These are phyloP conservation scores for Actinomucor elegans DNA, from an alignment of 371 early-diverging fungal genomes.

Conservation along the genomic window DNA sequence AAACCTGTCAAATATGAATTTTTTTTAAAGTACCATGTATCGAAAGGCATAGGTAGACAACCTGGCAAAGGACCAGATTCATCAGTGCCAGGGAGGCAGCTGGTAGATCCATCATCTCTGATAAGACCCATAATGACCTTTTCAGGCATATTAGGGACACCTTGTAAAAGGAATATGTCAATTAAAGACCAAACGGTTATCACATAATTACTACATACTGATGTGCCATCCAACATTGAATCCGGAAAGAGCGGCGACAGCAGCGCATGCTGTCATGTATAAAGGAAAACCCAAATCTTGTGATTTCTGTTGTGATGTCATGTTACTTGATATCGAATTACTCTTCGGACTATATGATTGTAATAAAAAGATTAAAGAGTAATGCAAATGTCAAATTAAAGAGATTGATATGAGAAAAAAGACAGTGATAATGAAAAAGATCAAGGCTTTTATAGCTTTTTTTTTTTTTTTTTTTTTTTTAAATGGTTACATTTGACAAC, in stretches of 20 bases:
- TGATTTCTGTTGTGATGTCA: constrained; percentile 25
- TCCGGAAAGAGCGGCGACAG: constrained; percentile 43
- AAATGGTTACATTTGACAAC: neutral
- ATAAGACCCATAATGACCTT: constrained; percentile 29
- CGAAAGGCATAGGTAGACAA: constrained; percentile 43
- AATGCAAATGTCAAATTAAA: constrained; percentile 1
- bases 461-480: constrained; percentile 1
- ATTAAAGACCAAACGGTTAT: neutral
- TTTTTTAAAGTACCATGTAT: constrained; percentile 28
- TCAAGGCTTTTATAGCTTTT: constrained; percentile 6
- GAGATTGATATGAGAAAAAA: constrained; percentile 6
- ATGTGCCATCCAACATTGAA: constrained; percentile 49
- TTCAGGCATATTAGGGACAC: constrained; percentile 53
- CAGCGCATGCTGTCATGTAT: constrained; percentile 40
- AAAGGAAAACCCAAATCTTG: constrained; percentile 38
- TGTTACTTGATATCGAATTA: neutral
- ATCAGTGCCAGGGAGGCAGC: constrained; percentile 29
- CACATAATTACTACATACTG: constrained; percentile 21
- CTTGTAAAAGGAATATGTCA: constrained; percentile 14
- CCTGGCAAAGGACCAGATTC: constrained; percentile 28
- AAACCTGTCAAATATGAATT: neutral
- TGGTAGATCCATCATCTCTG: constrained; percentile 10
- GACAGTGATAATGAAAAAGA: constrained; percentile 2
- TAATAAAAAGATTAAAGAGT: neutral
- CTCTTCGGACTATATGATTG: constrained; percentile 4